phyloP scores from a whole-genome alignment of 108 stramenopile genomes.

The Fragilaria crotonensis region DNA sequence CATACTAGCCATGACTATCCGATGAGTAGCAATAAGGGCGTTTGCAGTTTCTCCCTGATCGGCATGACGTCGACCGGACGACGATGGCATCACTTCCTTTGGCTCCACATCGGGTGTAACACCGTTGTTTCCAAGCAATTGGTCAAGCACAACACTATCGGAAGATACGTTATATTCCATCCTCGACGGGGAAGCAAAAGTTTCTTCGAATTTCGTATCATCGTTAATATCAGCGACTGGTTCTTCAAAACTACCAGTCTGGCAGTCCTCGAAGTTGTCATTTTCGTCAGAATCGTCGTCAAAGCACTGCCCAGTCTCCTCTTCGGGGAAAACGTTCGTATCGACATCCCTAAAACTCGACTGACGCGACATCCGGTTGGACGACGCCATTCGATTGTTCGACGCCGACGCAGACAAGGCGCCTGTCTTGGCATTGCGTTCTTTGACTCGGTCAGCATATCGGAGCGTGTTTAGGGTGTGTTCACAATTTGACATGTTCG shows the following conservation, averaged over 20 bases:
- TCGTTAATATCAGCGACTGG: neutral
- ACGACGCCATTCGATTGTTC: neutral
- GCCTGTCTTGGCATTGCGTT: slow-evolving; percentile 74
- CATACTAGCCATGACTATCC: slow-evolving; percentile 49
- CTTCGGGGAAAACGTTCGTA: neutral
- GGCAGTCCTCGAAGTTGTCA: slow-evolving; percentile 22
- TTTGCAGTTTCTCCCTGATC: no score
- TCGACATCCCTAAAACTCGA: neutral
- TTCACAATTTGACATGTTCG: slow-evolving; percentile 88
- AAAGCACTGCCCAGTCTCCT: neutral
- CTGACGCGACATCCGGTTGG: neutral
- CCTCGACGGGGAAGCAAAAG: neutral
- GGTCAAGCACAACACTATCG: neutral
- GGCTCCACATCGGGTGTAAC: no score
- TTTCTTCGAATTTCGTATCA: neutral
- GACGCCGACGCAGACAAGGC: slow-evolving; percentile 19
- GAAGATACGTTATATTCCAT: neutral
- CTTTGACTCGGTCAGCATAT: slow-evolving; percentile 94
- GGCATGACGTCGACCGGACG: no score
- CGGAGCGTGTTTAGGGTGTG: slow-evolving; percentile 98
- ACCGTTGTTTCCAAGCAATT: neutral
- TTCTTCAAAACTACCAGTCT: slow-evolving; percentile 27
- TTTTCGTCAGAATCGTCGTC: slow-evolving; percentile 18
- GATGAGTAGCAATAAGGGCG: slow-evolving; percentile 45
- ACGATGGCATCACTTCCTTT: no score